These are phyloP conservation scores for Pseudonitzschia multistriata DNA, from an alignment of 108 stramenopile genomes.

Conservation along the genomic window DNA sequence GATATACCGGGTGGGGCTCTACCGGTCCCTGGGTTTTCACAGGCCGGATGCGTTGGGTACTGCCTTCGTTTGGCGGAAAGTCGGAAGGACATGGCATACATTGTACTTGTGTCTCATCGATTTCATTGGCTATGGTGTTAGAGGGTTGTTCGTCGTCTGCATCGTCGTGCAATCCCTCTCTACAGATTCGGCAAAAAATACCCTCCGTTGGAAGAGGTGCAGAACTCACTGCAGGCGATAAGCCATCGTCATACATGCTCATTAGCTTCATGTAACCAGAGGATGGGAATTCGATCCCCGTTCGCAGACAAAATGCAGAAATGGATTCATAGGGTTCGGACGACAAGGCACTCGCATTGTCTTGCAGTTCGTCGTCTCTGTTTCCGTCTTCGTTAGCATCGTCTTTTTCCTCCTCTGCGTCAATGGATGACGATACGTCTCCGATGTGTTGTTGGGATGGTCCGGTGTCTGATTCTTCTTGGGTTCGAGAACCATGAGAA, in stretches of 20 bases:
- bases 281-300: slow-evolving; percentile 64
- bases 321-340: slow-evolving; percentile 31
- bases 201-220: slow-evolving; percentile 44
- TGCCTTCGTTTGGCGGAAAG: neutral
- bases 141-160: slow-evolving; percentile 43
- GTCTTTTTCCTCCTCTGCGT: neutral
- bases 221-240: slow-evolving; percentile 40
- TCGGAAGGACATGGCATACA: neutral
- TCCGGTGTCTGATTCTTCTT: neutral
- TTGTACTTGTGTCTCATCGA: neutral
- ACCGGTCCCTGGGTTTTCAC: slow-evolving; percentile 36
- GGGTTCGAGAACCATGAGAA: neutral
- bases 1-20: slow-evolving; percentile 57
- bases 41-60: neutral
- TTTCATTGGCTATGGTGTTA: slow-evolving; percentile 11
- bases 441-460: neutral
- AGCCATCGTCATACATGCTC: slow-evolving; percentile 70
- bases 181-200: slow-evolving; percentile 88
- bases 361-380: slow-evolving; percentile 38
- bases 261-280: slow-evolving; percentile 67
- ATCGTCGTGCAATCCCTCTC: slow-evolving; percentile 84
- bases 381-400: slow-evolving; percentile 21
- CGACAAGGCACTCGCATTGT: slow-evolving; percentile 28
- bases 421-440: neutral
- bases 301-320: slow-evolving; percentile 40